Percentiles rank a stretch among this genome's conserved stretches.
Evolutionary conservation across 2,329 filamentous ascomycete species (phyloP).

Genomic region (Stachybotrys elegans): DNA sequence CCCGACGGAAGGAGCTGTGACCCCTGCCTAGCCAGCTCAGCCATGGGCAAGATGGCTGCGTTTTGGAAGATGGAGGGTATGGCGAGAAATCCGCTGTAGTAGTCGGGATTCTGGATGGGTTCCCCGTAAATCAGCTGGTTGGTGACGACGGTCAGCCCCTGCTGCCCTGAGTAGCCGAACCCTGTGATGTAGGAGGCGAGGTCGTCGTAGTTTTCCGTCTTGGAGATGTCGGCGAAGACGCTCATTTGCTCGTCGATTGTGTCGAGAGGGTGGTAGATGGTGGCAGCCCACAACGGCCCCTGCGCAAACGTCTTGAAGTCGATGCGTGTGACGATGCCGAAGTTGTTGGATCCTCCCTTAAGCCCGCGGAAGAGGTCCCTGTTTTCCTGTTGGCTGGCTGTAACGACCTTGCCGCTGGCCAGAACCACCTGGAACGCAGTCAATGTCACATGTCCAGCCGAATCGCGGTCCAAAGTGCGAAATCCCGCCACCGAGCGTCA

Average conservation of each 20-base stretch:
- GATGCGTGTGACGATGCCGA: constrained; percentile 50
- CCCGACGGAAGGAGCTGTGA: not conserved
- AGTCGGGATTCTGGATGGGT: not conserved
- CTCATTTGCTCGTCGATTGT: not conserved
- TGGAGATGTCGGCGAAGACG: not conserved
- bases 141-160: not conserved
- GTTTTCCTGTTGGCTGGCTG: constrained; percentile 26
- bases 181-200: not conserved
- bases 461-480: constrained; percentile 10
- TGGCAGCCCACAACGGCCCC: not conserved
- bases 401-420: constrained; percentile 28
- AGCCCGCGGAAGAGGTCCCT: constrained; percentile 54
- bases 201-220: not conserved
- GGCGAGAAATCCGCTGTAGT: not conserved
- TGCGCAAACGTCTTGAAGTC: not conserved
- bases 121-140: not conserved
- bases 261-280: not conserved
- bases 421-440: constrained; percentile 10
- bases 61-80: not conserved
- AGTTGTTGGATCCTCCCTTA: constrained; percentile 50
- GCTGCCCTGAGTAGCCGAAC: not conserved
- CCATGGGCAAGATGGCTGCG: not conserved
- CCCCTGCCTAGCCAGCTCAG: not conserved
- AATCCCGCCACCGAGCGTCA: constrained; percentile 11
- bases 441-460: constrained; percentile 10